Evolutionary conservation across 441 rosid species (phyloP), one percentile per base, ranked within the genome.

Genomic region (Capsella rubella): DNA sequence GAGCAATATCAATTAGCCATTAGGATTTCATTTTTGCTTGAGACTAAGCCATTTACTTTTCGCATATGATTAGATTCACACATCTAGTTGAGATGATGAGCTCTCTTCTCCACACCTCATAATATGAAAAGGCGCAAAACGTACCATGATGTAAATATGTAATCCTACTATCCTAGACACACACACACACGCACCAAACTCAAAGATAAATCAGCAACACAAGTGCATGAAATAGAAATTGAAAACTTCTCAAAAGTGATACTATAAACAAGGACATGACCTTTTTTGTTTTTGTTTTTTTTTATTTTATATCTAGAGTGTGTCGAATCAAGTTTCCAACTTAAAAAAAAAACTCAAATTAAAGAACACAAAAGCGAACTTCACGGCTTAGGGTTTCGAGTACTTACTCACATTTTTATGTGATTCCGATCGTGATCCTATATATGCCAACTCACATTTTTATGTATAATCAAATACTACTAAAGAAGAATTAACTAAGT

Each of bases 381-480:
- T 64, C 55, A 32, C 68, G 55, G 55, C 68, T 31, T 64, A 64
- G 68, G 55, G 43, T 47, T 64, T 32, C 55, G 68, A 45, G 68
- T 28, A 42, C 37, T 21, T 21, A 21, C 25, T 58, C 9, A 43
- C n/a, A 1, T 8, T 43, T 16, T 57, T 13, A 16, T 15, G 8
- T 56, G n/a, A n/a, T 42, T 40, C 18, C 11, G 0, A 40, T 21
- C 25, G 25, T 21, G 65, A 40, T 60, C 50, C 16, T 7, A 61
- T 11, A 6, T 28, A 42, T 61, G 51, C 25, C 66, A 42, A 27
- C 52, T 58, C 9, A 43, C n/a, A 1, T 8, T 43, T 16, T 57
- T 13, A 16, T 15, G 8, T 56, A 4, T 15, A 57, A 3, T 8
- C 7, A 14, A 7, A 14, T 52, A 52, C 25, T 21, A 6, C 6